These are phyloP conservation scores for Lumnitzera littorea DNA, from an alignment of 345 rosid genomes.

Conservation along the genomic window DNA sequence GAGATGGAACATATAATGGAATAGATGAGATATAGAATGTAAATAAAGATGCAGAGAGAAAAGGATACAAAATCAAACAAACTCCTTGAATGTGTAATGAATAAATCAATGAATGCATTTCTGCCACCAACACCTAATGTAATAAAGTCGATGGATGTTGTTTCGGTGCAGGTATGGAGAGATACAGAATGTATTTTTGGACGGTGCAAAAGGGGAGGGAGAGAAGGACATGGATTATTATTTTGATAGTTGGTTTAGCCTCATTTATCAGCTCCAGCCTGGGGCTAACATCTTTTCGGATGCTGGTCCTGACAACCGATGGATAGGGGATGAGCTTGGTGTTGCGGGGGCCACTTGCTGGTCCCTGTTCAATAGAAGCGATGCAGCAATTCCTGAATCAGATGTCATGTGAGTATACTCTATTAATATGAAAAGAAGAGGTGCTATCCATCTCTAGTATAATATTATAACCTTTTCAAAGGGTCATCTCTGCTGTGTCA, in stretches of 20 bases:
- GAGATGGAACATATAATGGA: no score
- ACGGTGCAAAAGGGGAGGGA: slow-evolving; percentile 81
- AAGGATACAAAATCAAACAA: no score
- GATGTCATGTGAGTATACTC: slow-evolving; percentile 48
- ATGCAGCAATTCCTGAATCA: slow-evolving; percentile 48
- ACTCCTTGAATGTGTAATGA: no score
- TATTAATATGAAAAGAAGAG: not conserved
- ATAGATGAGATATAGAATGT: no score
- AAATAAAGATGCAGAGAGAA: not conserved
- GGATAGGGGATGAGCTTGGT: slow-evolving; percentile 85
- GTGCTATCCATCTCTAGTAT: no score
- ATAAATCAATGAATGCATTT: no score
- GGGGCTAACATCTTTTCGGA: slow-evolving; percentile 73
- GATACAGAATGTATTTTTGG: slow-evolving; percentile 69
- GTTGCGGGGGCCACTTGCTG: slow-evolving; percentile 64
- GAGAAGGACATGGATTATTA: slow-evolving; percentile 72
- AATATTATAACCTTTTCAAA: no score
- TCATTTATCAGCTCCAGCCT: slow-evolving; percentile 75
- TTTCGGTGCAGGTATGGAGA: slow-evolving; percentile 60
- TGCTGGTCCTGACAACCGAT: slow-evolving; percentile 75
- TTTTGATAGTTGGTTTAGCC: slow-evolving; percentile 71
- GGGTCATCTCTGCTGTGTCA: no score
- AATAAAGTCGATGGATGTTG: not conserved
- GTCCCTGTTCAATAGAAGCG: slow-evolving; percentile 70
- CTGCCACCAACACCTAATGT: no score